Conservation (phyloP, 805 yeast genomes). For the Ogataea pini region DNA sequence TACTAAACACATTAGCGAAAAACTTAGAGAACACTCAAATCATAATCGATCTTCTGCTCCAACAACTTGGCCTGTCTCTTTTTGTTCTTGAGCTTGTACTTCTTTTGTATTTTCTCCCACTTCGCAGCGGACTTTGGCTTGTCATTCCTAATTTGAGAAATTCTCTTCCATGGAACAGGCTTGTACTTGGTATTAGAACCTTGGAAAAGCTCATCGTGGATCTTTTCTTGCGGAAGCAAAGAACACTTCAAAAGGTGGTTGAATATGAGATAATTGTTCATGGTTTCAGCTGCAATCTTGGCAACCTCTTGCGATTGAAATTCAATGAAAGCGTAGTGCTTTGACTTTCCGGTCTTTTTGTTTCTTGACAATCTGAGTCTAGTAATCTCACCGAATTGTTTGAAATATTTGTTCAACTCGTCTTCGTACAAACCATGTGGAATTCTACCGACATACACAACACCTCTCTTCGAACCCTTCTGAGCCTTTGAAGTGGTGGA, state of each 20-base stretch:
- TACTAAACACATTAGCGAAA: background rate
- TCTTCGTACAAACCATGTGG: constrained; percentile 91
- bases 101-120: constrained; percentile 55
- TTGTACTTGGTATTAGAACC: constrained; percentile 57
- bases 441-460: constrained; percentile 85
- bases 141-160: constrained; percentile 55
- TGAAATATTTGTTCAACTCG: constrained; percentile 76
- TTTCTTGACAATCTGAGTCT: constrained; percentile 83
- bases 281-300: constrained; percentile 85
- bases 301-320: constrained; percentile 77
- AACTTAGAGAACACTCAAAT: constrained; percentile 26
- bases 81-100: constrained; percentile 42
- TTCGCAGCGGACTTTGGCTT: constrained; percentile 55
- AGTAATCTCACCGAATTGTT: constrained; percentile 85
- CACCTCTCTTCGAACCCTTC: constrained; percentile 50
- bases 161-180: constrained; percentile 59
- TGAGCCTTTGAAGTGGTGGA: constrained; percentile 8
- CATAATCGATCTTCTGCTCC: constrained; percentile 59
- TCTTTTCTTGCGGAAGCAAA: constrained; percentile 54
- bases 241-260: constrained; percentile 77
- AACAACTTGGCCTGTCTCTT: constrained; percentile 51
- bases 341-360: constrained; percentile 85
- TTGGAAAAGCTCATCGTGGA: constrained; percentile 58
- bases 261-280: constrained; percentile 89
- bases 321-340: constrained; percentile 90